Percentiles rank a stretch among this genome's conserved stretches.
These are phyloP conservation scores for Bassia scoparia DNA, from an alignment of 148 eudicot species.

Conservation along the genomic window DNA sequence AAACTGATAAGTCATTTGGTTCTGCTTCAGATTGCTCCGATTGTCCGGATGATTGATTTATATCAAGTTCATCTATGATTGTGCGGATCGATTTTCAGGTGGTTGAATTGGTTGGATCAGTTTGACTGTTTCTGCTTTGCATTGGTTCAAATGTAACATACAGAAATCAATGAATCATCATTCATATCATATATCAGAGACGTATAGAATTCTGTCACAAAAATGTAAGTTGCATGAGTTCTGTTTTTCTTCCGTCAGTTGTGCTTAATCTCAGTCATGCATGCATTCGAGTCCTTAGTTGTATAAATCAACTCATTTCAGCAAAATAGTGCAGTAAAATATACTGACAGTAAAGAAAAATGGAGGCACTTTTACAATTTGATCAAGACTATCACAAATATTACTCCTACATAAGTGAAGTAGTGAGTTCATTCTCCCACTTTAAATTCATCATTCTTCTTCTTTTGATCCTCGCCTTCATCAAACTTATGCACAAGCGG, in stretches of 20 bases:
- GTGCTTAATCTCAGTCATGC: slow-evolving; percentile 19
- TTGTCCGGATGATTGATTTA: too few relatives aligned
- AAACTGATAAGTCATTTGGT: too few relatives aligned
- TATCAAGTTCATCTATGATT: too few relatives aligned
- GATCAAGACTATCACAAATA: slow-evolving; percentile 15
- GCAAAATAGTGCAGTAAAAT: background rate
- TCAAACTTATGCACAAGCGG: slow-evolving; percentile 2
- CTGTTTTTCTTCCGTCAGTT: slow-evolving; percentile 13
- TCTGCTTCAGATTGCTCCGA: too few relatives aligned
- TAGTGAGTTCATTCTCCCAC: slow-evolving; percentile 3
- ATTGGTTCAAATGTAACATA: too few relatives aligned
- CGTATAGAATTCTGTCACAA: too few relatives aligned
- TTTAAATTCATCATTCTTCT: slow-evolving; percentile 19
- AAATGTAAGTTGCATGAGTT: slow-evolving; percentile 24
- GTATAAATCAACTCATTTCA: slow-evolving; percentile 20
- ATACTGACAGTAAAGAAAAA: background rate
- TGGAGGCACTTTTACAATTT: slow-evolving; percentile 24
- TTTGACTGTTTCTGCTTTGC: background rate
- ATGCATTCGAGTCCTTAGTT: background rate
- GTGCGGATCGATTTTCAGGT: too few relatives aligned
- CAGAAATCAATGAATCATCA: too few relatives aligned
- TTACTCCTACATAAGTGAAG: background rate
- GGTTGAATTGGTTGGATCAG: too few relatives aligned
- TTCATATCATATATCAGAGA: too few relatives aligned
- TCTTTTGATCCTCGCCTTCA: background rate